Percentiles rank a stretch among this genome's conserved stretches.
These are phyloP conservation scores for Mucuna pruriens DNA, from an alignment of 306 rosid genomes.

Conservation along the genomic window DNA sequence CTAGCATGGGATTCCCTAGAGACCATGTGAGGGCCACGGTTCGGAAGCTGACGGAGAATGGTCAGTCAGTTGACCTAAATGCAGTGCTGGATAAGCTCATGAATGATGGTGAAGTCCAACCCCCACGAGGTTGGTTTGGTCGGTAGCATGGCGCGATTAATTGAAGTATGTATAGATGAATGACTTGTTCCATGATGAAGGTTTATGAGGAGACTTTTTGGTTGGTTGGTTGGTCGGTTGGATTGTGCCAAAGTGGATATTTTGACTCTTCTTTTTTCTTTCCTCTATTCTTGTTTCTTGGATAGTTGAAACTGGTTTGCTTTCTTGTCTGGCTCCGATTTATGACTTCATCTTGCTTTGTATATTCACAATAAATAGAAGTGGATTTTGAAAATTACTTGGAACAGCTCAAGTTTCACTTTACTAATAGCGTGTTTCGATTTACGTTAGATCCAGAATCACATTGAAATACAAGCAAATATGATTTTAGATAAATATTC, in stretches of 20 bases:
- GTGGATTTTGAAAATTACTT: conserved; percentile 35
- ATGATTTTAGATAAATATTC: no score
- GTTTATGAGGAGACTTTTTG: conserved; percentile 30
- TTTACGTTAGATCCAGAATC: no score
- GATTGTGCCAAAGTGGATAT: conserved; percentile 38
- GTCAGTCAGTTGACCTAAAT: conserved; percentile 87
- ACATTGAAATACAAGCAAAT: no score
- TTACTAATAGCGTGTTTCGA: no score
- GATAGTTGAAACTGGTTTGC: conserved; percentile 41
- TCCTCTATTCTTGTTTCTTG: conserved; percentile 28
- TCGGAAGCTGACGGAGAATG: conserved; percentile 82
- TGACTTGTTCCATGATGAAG: conserved; percentile 39
- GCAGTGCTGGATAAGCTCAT: conserved; percentile 86
- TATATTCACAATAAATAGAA: conserved; percentile 55
- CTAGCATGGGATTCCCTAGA: conserved; percentile 87
- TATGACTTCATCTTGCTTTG: conserved; percentile 46
- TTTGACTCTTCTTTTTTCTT: conserved; percentile 21
- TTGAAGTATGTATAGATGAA: conserved; percentile 52
- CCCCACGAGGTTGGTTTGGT: conserved; percentile 80
- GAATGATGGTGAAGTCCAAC: conserved; percentile 77
- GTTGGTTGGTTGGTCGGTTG: conserved; percentile 26
- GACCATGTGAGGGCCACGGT: conserved; percentile 86
- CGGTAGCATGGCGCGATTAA: conserved; percentile 50
- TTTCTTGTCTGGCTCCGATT: conserved; percentile 36
- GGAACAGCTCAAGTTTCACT: not conserved